Conservation (phyloP, 495 filamentous ascomycete species). For the Aspergillus conjunctus region DNA sequence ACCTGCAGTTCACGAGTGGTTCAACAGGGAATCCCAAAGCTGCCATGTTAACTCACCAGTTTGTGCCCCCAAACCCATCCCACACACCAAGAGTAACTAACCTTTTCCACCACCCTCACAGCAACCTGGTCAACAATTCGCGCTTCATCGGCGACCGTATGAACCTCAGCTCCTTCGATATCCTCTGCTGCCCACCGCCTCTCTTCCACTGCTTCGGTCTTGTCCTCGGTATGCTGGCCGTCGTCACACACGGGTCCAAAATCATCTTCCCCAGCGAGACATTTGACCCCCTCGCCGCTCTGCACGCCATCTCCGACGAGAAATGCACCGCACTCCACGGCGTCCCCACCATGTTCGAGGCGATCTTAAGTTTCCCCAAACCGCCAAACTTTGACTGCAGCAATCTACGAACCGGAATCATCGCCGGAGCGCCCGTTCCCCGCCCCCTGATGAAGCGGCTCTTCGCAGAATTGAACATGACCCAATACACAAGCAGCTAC, state of each 20-base stretch:
- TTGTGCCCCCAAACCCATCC: constrained; percentile 27
- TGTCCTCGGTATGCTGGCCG: constrained; percentile 67
- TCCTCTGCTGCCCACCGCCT: constrained; percentile 69
- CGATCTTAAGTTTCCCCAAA: constrained; percentile 57
- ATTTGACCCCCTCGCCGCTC: constrained; percentile 60
- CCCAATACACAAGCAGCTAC: constrained; percentile 68
- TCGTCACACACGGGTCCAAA: constrained; percentile 66
- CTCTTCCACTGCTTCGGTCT: constrained; percentile 77
- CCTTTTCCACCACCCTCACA: constrained; percentile 24
- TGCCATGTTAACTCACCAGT: constrained; percentile 75
- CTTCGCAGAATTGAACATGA: constrained; percentile 63
- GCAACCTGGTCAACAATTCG: constrained; percentile 71
- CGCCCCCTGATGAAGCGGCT: constrained; percentile 64
- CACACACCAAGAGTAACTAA: constrained; percentile 9
- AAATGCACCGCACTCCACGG: constrained; percentile 70
- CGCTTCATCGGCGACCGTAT: constrained; percentile 71
- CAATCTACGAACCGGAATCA: constrained; percentile 64
- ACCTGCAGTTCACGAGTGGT: constrained; percentile 71
- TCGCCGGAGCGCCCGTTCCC: constrained; percentile 69
- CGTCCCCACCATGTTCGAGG: constrained; percentile 74
- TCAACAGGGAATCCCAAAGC: constrained; percentile 73
- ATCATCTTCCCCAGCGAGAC: constrained; percentile 67
- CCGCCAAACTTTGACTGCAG: constrained; percentile 49
- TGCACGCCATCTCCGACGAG: constrained; percentile 62
- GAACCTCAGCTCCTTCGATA: constrained; percentile 60